These are phyloP conservation scores for Glycine soja DNA, from an alignment of 306 rosid species.

Conservation along the genomic window DNA sequence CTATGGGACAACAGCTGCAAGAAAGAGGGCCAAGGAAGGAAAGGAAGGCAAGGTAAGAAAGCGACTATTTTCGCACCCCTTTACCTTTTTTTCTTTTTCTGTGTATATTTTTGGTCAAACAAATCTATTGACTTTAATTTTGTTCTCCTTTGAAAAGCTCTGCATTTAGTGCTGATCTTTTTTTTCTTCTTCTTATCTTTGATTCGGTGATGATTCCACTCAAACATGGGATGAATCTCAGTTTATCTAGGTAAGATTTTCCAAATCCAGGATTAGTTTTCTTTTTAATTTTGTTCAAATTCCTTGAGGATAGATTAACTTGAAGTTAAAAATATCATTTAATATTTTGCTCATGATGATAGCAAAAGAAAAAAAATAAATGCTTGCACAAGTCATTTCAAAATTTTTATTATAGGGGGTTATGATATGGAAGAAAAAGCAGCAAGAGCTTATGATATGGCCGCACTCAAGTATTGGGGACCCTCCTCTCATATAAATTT, in stretches of 20 bases:
- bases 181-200: constrained; percentile 7
- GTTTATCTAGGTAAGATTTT: constrained; percentile 77
- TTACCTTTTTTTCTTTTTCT: neutral
- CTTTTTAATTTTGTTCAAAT: neutral
- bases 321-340: neutral
- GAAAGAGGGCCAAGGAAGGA: constrained; percentile 91
- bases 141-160: constrained; percentile 22
- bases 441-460: constrained; percentile 88
- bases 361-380: constrained; percentile 19
- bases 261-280: neutral
- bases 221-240: constrained; percentile 53
- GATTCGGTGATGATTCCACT: constrained; percentile 50
- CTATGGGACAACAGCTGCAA: constrained; percentile 68
- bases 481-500: constrained; percentile 84
- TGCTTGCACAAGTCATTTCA: constrained; percentile 45
- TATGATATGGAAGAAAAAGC: constrained; percentile 91
- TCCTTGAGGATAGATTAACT: neutral
- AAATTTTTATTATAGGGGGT: constrained; percentile 65
- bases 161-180: constrained; percentile 25
- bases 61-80: neutral
- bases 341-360: constrained; percentile 18
- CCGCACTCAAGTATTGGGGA: constrained; percentile 95
- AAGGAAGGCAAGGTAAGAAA: constrained; percentile 85
- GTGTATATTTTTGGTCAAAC: constrained; percentile 26
- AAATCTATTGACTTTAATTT: constrained; percentile 2